These are phyloP conservation scores for Botryococcus braunii DNA, from an alignment of 163 green algal genomes.

Conservation along the genomic window DNA sequence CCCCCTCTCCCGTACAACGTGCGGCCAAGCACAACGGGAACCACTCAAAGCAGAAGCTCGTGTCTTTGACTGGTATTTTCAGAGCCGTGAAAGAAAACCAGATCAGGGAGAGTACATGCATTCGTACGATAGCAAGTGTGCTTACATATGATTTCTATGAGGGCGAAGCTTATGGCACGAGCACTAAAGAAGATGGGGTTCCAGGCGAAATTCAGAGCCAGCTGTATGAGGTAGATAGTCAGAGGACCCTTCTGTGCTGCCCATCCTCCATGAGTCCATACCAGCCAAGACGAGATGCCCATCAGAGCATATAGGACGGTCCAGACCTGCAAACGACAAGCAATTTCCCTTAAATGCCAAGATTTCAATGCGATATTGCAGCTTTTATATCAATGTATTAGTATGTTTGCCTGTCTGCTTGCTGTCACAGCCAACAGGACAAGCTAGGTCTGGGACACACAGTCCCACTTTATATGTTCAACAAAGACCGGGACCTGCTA, in stretches of 20 bases:
- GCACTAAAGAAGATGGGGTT: constrained; percentile 64
- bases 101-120: not conserved
- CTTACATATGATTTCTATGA: constrained; percentile 29
- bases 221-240: constrained; percentile 40
- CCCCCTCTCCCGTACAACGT: not conserved
- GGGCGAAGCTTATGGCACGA: constrained; percentile 35
- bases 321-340: constrained; percentile 33
- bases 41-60: no score
- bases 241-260: constrained; percentile 12
- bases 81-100: not conserved
- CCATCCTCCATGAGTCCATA: constrained; percentile 46
- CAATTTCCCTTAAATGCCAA: not conserved
- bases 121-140: not conserved
- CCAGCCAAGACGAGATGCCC: constrained; percentile 51
- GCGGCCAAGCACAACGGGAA: not conserved
- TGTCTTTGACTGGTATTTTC: no score
- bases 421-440: not conserved
- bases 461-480: no score
- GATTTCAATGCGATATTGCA: not conserved
- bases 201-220: constrained; percentile 64
- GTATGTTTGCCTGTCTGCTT: not conserved
- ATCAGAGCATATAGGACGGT: constrained; percentile 54
- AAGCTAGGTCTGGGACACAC: not conserved
- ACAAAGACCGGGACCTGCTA: not conserved
- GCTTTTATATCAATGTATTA: no score